These are phyloP conservation scores for Sugiyamaella xylanicola DNA, from an alignment of 1,139 yeast genomes.

Conservation along the genomic window DNA sequence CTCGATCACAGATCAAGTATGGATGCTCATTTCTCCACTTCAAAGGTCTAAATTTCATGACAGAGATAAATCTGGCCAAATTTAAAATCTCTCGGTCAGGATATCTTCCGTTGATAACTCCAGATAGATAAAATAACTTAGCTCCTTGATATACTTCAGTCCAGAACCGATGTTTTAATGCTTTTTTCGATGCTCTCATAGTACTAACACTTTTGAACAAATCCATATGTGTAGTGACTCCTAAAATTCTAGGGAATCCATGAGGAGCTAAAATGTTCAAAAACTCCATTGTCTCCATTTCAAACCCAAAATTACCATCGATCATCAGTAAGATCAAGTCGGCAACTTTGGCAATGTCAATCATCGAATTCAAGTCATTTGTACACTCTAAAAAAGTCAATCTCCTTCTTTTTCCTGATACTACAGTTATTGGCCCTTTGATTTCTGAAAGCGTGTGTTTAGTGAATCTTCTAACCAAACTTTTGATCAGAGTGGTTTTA, in stretches of 20 bases:
- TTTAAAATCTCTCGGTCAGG: constrained; percentile 96
- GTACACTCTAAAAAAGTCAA: constrained; percentile 91
- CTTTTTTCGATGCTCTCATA: constrained; percentile 86
- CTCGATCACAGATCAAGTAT: constrained; percentile 84
- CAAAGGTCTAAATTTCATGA: constrained; percentile 96
- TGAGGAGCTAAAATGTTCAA: constrained; percentile 94
- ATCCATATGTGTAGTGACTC: constrained; percentile 95
- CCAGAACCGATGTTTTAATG: constrained; percentile 95
- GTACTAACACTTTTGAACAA: constrained; percentile 88
- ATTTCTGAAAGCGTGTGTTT: constrained; percentile 83
- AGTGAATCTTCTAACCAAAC: constrained; percentile 84
- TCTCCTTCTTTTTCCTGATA: constrained; percentile 91
- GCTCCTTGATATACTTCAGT: constrained; percentile 99
- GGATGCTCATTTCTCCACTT: constrained; percentile 99
- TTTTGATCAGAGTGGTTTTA: constrained; percentile 88
- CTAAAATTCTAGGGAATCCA: constrained; percentile 97
- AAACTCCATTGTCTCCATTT: constrained; percentile 99
- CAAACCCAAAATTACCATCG: constrained; percentile 97
- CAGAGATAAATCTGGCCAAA: constrained; percentile 88
- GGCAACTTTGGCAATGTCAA: constrained; percentile 93
- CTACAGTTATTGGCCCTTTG: constrained; percentile 97
- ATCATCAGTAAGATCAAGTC: constrained; percentile 86
- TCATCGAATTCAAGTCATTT: constrained; percentile 92
- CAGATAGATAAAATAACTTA: constrained; percentile 88
- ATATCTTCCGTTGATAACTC: constrained; percentile 95